A percentile compares a stretch with the other conserved stretches of the same genome.
These are phyloP conservation scores for Moniliophthora roreri DNA, from an alignment of 1,284 basidiomycete genomes.

Conservation along the genomic window DNA sequence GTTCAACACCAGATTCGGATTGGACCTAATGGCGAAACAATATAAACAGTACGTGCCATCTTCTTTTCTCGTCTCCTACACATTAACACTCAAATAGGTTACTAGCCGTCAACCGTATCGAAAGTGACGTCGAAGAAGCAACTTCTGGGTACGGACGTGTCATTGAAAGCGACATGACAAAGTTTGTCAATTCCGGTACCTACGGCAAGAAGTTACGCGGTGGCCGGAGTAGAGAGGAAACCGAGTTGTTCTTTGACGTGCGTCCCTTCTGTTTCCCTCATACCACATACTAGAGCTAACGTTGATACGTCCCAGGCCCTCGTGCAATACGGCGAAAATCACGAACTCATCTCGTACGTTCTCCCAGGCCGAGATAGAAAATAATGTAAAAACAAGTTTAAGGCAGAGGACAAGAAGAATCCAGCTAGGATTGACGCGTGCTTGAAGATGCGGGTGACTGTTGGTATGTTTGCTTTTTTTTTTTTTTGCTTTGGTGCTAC, in stretches of 20 bases:
- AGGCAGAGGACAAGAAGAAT: slow-evolving; percentile 81
- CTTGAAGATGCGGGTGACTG: slow-evolving; percentile 65
- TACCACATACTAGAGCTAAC: neutral
- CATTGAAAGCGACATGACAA: slow-evolving; percentile 79
- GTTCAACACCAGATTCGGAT: no score
- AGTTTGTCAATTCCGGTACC: slow-evolving; percentile 84
- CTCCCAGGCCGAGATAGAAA: slow-evolving; percentile 85
- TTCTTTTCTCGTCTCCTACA: no score
- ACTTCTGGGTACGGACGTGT: slow-evolving; percentile 75
- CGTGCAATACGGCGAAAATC: slow-evolving; percentile 88
- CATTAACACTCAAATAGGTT: slow-evolving; percentile 30
- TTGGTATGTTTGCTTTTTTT: slow-evolving; percentile 45
- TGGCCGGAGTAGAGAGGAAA: slow-evolving; percentile 82
- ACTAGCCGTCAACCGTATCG: slow-evolving; percentile 68
- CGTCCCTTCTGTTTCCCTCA: slow-evolving; percentile 25
- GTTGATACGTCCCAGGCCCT: slow-evolving; percentile 69
- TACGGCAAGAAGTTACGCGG: slow-evolving; percentile 77
- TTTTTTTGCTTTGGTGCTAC: neutral
- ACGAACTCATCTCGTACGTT: slow-evolving; percentile 85
- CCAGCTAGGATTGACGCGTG: slow-evolving; percentile 65
- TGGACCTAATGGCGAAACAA: slow-evolving; percentile 59
- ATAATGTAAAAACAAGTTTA: slow-evolving; percentile 91
- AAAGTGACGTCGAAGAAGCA: slow-evolving; percentile 56
- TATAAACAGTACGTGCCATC: slow-evolving; percentile 55
- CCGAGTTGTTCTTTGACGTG: slow-evolving; percentile 85